phyloP scores from a whole-genome alignment of 108 stramenopile species.

The Aurantiochytrium sp. region DNA sequence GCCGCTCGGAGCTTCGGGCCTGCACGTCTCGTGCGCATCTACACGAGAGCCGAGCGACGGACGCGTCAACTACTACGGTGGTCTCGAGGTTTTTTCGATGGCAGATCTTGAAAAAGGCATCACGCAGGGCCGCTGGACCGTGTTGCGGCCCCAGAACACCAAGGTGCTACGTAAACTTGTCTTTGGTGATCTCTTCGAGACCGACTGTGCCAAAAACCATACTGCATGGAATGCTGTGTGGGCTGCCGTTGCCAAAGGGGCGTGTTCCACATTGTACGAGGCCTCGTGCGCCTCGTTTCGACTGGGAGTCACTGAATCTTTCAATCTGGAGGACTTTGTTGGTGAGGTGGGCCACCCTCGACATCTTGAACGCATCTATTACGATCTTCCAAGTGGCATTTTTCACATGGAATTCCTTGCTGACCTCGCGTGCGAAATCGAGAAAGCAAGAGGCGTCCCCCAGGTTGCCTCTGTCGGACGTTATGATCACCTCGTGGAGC shows the following conservation, averaged over 20 bases:
- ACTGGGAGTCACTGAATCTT: not conserved
- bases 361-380: not conserved
- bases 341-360: no score
- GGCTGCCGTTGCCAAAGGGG: not conserved
- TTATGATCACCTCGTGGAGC: no score
- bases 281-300: not conserved
- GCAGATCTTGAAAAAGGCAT: not conserved
- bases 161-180: not conserved
- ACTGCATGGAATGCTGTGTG: not conserved
- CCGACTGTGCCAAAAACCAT: not conserved
- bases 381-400: not conserved
- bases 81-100: not conserved
- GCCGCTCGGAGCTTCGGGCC: no score
- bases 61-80: not conserved
- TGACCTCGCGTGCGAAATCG: not conserved
- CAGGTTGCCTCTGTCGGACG: no score
- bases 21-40: no score
- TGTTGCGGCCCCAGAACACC: not conserved
- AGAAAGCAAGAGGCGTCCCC: not conserved
- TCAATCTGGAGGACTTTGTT: no score
- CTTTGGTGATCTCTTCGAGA: not conserved
- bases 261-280: not conserved
- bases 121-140: not conserved
- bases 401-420: not conserved
- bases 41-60: no score